Evolutionary conservation across 495 filamentous ascomycete species (phyloP).

Genomic region (Rusavskia elegans): DNA sequence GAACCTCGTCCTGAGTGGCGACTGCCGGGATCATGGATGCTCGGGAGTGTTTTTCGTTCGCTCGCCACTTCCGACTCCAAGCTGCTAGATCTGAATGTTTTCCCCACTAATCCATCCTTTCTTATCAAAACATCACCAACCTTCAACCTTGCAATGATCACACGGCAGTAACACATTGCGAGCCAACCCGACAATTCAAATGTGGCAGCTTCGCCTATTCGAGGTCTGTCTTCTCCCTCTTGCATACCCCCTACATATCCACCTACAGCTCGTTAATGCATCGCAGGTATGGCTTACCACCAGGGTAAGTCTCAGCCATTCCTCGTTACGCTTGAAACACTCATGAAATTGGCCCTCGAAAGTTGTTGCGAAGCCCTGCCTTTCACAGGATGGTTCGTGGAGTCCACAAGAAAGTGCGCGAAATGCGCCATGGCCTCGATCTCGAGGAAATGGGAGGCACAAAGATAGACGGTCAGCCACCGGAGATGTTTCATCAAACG

Average conservation of each 20-base stretch:
- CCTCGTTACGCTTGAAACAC: slow-evolving; percentile 2
- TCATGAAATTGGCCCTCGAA: slow-evolving; percentile 8
- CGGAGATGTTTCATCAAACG: neutral
- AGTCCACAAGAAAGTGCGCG: slow-evolving; percentile 37
- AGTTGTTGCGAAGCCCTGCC: slow-evolving; percentile 43
- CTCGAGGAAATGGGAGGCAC: slow-evolving; percentile 42
- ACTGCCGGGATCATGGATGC: too few relatives aligned
- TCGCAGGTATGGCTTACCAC: slow-evolving; percentile 25
- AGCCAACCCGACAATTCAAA: neutral
- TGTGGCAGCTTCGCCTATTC: slow-evolving; percentile 25
- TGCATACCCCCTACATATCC: too few relatives aligned
- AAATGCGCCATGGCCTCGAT: slow-evolving; percentile 35
- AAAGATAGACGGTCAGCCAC: slow-evolving; percentile 33
- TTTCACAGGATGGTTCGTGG: slow-evolving; percentile 43
- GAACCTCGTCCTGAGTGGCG: too few relatives aligned
- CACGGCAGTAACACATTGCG: too few relatives aligned
- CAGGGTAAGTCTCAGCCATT: slow-evolving; percentile 18
- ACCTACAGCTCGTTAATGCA: too few relatives aligned
- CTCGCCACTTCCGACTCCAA: too few relatives aligned
- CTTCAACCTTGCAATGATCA: too few relatives aligned
- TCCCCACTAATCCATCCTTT: too few relatives aligned
- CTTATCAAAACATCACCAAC: too few relatives aligned
- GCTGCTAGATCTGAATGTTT: too few relatives aligned
- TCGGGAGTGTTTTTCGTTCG: too few relatives aligned
- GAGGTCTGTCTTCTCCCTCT: slow-evolving; percentile 23